These are phyloP conservation scores for Euclidium syriacum DNA, from an alignment of 345 rosid genomes.

Conservation along the genomic window DNA sequence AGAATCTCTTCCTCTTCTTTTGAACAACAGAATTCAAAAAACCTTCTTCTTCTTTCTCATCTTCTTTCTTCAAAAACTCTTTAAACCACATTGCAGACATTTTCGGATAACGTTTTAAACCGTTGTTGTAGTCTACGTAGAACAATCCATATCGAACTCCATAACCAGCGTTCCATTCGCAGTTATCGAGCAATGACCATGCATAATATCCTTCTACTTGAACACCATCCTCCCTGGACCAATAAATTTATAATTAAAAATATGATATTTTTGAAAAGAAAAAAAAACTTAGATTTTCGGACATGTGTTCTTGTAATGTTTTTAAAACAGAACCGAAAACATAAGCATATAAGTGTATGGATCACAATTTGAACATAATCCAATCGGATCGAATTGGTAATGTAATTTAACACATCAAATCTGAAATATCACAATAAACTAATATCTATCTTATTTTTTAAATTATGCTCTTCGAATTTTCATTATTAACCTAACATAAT, in stretches of 20 bases:
- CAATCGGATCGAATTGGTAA: no score
- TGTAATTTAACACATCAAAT: no score
- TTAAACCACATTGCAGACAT: conserved; percentile 57
- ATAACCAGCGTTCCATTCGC: conserved; percentile 53
- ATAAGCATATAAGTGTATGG: no score
- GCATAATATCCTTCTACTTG: conserved; percentile 46
- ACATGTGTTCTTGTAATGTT: not conserved
- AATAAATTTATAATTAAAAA: not conserved
- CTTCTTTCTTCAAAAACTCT: conserved; percentile 32
- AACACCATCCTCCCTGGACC: conserved; percentile 36
- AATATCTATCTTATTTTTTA: no score
- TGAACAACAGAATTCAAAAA: not conserved
- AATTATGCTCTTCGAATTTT: no score
- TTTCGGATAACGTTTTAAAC: conserved; percentile 50
- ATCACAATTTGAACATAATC: no score
- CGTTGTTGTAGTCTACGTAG: conserved; percentile 45
- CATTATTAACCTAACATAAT: no score
- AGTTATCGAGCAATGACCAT: conserved; percentile 61
- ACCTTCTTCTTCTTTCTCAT: conserved; percentile 10
- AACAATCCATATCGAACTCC: conserved; percentile 40
- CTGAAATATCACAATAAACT: no score
- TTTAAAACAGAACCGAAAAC: no score
- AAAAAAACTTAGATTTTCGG: not conserved
- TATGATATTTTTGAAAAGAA: not conserved
- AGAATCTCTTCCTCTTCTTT: conserved; percentile 23